Evolutionary conservation across 768 basidiomycete species (phyloP).

Genomic region (Lactarius trivialis): DNA sequence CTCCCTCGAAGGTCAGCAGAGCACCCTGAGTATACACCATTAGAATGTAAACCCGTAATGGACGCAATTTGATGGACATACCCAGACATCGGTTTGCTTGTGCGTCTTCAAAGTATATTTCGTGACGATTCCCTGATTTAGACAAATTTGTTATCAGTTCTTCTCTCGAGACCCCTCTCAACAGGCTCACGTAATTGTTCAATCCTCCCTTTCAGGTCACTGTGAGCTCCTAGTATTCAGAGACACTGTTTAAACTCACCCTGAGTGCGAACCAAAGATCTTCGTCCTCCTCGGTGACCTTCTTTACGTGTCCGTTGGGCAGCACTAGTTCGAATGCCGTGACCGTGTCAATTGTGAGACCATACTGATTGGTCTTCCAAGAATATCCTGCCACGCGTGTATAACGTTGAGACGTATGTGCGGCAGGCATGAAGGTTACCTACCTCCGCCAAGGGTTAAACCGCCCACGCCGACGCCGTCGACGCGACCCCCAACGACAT

Average conservation of each 20-base stretch:
- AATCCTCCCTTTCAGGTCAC: neutral
- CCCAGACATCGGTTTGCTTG: conserved; percentile 1
- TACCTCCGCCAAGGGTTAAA: neutral
- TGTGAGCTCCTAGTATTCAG: neutral
- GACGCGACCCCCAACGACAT: neutral
- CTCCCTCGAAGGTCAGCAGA: neutral
- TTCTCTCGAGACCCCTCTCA: no score
- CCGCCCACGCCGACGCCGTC: neutral
- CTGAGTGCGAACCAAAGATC: no score
- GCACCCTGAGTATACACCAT: neutral
- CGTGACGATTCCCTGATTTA: conserved; percentile 5
- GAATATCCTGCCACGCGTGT: neutral
- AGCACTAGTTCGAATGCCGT: conserved; percentile 20
- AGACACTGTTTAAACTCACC: neutral
- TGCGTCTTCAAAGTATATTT: conserved; percentile 1
- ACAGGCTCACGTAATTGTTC: conserved; percentile 4
- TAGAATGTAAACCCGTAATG: neutral
- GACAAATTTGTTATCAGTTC: neutral
- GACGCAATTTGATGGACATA: neutral
- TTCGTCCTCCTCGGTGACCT: neutral
- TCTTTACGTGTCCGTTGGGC: conserved; percentile 16
- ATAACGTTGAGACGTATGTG: neutral
- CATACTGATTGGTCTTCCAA: conserved; percentile 21
- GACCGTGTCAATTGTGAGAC: conserved; percentile 20
- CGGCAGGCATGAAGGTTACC: neutral